Conservation (phyloP, 2,329 filamentous ascomycete species). For the Septoria petroselini region DNA sequence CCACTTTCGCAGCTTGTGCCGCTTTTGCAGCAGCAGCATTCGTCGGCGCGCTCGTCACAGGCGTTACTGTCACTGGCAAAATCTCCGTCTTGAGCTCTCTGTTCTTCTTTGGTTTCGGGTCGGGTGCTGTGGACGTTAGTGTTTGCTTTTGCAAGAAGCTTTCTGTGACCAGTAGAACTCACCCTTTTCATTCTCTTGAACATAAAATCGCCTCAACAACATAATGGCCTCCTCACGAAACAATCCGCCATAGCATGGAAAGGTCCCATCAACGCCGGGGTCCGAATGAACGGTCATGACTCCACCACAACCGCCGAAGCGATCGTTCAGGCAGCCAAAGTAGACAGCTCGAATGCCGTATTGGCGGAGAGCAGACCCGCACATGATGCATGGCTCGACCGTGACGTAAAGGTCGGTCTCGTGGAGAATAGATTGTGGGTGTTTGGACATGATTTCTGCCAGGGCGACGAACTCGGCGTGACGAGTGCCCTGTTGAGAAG, state of each 20-base stretch:
- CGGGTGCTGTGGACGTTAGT: slow-evolving; percentile 57
- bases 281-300: slow-evolving; percentile 83
- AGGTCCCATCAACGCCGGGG: slow-evolving; percentile 71
- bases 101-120: slow-evolving; percentile 63
- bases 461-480: slow-evolving; percentile 96
- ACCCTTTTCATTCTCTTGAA: slow-evolving; percentile 96
- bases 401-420: slow-evolving; percentile 89
- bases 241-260: slow-evolving; percentile 80
- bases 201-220: slow-evolving; percentile 87
- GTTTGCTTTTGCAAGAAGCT: no score
- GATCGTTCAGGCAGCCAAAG: slow-evolving; percentile 93
- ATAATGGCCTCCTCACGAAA: slow-evolving; percentile 91
- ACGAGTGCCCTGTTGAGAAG: slow-evolving; percentile 66
- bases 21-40: slow-evolving; percentile 19
- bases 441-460: slow-evolving; percentile 59
- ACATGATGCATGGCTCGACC: slow-evolving; percentile 99
- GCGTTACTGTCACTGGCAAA: slow-evolving; percentile 43
- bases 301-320: slow-evolving; percentile 93
- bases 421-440: slow-evolving; percentile 65
- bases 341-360: slow-evolving; percentile 85
- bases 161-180: slow-evolving; percentile 32
- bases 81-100: slow-evolving; percentile 61
- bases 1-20: slow-evolving; percentile 8
- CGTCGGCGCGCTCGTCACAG: slow-evolving; percentile 16
- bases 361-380: slow-evolving; percentile 85